These are phyloP conservation scores for Naganishia sp. DNA, from an alignment of 1,284 basidiomycete genomes.

Conservation along the genomic window DNA sequence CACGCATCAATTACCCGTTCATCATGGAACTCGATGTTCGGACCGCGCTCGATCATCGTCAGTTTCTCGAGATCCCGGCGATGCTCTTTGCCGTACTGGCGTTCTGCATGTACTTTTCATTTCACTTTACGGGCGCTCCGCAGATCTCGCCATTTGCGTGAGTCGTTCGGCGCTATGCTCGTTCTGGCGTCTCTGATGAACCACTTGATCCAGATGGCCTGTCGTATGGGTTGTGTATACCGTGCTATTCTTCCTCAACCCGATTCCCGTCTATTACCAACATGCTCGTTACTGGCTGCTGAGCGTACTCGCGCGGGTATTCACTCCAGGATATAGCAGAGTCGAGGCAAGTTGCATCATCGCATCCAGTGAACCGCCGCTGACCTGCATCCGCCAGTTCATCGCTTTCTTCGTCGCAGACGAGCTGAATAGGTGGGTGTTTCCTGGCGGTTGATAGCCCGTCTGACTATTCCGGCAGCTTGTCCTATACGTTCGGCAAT, in stretches of 20 bases:
- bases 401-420: slow-evolving; percentile 61
- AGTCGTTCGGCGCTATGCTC: slow-evolving; percentile 25
- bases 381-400: slow-evolving; percentile 62
- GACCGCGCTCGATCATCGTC: slow-evolving; percentile 72
- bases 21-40: slow-evolving; percentile 87
- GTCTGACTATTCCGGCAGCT: slow-evolving; percentile 57
- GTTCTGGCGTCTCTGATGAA: neutral
- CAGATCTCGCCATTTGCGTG: slow-evolving; percentile 58
- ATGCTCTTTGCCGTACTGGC: slow-evolving; percentile 73
- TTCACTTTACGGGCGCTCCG: slow-evolving; percentile 63
- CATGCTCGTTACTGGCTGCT: slow-evolving; percentile 78
- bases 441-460: neutral
- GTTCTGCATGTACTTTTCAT: slow-evolving; percentile 83
- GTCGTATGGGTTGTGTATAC: slow-evolving; percentile 76
- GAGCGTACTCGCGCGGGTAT: slow-evolving; percentile 63
- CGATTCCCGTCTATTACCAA: slow-evolving; percentile 68
- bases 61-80: slow-evolving; percentile 84
- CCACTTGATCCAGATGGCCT: slow-evolving; percentile 63
- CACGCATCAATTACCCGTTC: slow-evolving; percentile 80
- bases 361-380: slow-evolving; percentile 54
- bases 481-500: slow-evolving; percentile 71
- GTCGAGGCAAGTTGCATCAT: slow-evolving; percentile 65
- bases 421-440: slow-evolving; percentile 60
- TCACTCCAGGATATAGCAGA: slow-evolving; percentile 68
- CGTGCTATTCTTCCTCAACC: slow-evolving; percentile 68